Evolutionary conservation across 305 asterid species (phyloP).

Genomic region (Petunia hybrid): DNA sequence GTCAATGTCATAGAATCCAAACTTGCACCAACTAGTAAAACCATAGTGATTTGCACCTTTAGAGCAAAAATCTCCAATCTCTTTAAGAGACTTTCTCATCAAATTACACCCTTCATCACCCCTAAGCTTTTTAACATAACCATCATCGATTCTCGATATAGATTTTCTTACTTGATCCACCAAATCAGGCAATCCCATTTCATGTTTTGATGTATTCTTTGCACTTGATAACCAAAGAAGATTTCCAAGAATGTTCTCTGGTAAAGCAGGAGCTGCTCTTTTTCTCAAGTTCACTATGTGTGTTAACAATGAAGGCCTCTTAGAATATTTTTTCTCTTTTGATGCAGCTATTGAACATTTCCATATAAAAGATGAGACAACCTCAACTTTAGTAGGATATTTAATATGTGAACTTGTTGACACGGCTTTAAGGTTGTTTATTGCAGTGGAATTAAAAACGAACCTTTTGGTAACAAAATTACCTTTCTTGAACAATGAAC

Average conservation of each 20-base stretch:
- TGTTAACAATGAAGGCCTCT: conserved; percentile 54
- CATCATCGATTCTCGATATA: conserved; percentile 50
- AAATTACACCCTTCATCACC: conserved; percentile 48
- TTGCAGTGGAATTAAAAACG: conserved; percentile 53
- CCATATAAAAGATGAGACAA: conserved; percentile 73
- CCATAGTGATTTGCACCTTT: conserved; percentile 55
- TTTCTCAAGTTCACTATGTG: conserved; percentile 69
- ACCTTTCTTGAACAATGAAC: conserved; percentile 65
- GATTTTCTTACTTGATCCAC: conserved; percentile 48
- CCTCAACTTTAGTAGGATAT: conserved; percentile 59
- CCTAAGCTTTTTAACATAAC: conserved; percentile 48
- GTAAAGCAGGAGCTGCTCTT: conserved; percentile 54
- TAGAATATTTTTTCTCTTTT: conserved; percentile 31
- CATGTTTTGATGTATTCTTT: conserved; percentile 9
- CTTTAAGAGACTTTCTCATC: conserved; percentile 54
- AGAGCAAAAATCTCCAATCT: conserved; percentile 55
- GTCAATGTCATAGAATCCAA: conserved; percentile 68
- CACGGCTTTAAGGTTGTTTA: conserved; percentile 48
- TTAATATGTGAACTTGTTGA: conserved; percentile 29
- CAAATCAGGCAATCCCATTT: conserved; percentile 40
- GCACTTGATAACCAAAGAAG: conserved; percentile 67
- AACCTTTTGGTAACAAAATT: conserved; percentile 62
- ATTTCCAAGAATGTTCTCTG: conserved; percentile 57
- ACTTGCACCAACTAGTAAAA: conserved; percentile 74
- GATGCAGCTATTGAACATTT: conserved; percentile 50